Base-by-base conservation (phyloP, 1,284 basidiomycete genomes). In the Boletus albobrunnescens region DNA sequence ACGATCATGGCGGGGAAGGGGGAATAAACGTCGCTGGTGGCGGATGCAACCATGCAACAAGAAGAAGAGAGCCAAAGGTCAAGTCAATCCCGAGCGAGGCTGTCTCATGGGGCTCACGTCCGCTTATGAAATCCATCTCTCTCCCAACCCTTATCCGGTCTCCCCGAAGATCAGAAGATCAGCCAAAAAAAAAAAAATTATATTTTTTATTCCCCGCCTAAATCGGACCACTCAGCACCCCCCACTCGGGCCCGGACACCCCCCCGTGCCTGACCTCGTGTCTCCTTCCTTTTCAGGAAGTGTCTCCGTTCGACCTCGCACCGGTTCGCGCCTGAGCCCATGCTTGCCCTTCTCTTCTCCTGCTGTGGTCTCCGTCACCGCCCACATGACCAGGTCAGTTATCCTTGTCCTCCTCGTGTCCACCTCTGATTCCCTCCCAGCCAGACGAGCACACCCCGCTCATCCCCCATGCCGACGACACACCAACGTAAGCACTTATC, bases 21-120 rank as follows among this genome's bases (percentile, higher is more conserved):
- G 17, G 77, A 69, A 60, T 75, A 81, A 49, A 79, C 70, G 67
- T 79, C 77, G 65, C 70, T 67, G 67, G 70, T 71, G 51, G 70
- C 53, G 59, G 73, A 75, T 58, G 70, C 71, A 65, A 81, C 79
- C 79, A 82, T 83, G 53, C 50, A 54, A 53, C 51, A 53, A 54
- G 50, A 56, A 45, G 44, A n/a, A 50, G 48, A 36, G 32, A 33
- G 30, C 30, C 30, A 31, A 31, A 31, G 30, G 23, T 14, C 37
- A 35, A 39, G 44, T 51, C 58, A 60, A 66, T 63, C 58, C 53
- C 53, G 60, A 28, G 61, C 57, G 58, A 60, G 60, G 56, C 38
- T 46, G 65, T 65, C 60, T 59, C 60, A 67, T 66, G 63, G n/a
- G n/a, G n/a, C 59, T 60, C 63, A 64, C 51, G 57, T 63, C 32